Conservation (phyloP, 2,329 filamentous ascomycete genomes). For the Trichoderma sp. region DNA sequence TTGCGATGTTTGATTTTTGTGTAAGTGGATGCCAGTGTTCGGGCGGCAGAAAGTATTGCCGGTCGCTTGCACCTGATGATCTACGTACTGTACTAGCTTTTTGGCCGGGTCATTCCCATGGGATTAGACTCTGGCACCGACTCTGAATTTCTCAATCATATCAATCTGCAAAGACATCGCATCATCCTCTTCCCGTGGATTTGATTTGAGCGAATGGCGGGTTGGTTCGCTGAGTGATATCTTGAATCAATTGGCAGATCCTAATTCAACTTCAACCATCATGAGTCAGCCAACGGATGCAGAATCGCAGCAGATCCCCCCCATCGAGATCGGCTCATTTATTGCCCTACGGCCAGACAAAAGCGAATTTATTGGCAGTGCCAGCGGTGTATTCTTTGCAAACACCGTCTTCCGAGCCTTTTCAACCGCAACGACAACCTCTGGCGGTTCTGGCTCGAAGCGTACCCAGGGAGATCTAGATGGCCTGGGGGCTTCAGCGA, state of each 20-base stretch:
- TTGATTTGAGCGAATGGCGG: background rate
- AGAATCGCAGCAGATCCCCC: slow-evolving; percentile 15
- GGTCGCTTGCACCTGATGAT: slow-evolving; percentile 1
- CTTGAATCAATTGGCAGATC: background rate
- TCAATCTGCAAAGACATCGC: background rate
- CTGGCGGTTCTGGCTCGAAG: slow-evolving; percentile 2
- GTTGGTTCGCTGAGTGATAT: background rate
- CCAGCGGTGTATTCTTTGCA: slow-evolving; percentile 14
- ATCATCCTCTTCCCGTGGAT: background rate
- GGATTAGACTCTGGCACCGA: background rate
- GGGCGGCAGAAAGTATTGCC: slow-evolving; percentile 14
- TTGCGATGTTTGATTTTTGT: background rate
- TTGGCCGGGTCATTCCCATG: background rate
- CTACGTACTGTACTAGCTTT: background rate
- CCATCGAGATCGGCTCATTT: slow-evolving; percentile 18
- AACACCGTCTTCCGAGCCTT: slow-evolving; percentile 15
- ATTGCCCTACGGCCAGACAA: slow-evolving; percentile 17
- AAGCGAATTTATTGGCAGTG: slow-evolving; percentile 15
- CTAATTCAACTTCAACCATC: background rate
- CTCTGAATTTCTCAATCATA: background rate
- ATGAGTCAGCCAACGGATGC: slow-evolving; percentile 9
- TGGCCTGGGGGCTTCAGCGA: slow-evolving; percentile 2
- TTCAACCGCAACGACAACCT: slow-evolving; percentile 2
- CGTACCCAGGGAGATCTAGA: slow-evolving; percentile 4
- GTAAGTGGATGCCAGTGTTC: background rate